Base-by-base conservation (phyloP, 2,329 filamentous ascomycete species). In the Cercospora citrullina region DNA sequence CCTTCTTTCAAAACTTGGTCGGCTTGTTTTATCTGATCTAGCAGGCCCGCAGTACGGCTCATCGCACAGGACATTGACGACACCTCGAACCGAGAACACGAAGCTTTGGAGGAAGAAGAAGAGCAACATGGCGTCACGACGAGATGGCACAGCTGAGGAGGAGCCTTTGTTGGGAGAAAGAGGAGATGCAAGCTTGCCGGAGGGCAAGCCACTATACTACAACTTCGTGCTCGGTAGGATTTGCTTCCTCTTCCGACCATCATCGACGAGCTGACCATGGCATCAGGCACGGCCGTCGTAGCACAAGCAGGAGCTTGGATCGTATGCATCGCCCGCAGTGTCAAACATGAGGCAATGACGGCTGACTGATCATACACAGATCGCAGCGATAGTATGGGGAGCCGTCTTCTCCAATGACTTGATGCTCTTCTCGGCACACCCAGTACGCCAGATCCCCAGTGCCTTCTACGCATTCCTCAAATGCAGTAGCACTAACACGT, bases 361-460 rank as follows among this genome's bases (percentile, higher is more conserved):
- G 12, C 26, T 42, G 67, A 60, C 36, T 57, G 33, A 61, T 21
- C 30, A 58, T 39, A 26, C 68, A 39, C 69, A 87, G 86, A 87
- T 97, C 70, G 83, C 89, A 60, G 87, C 87, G 39, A 87, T 94
- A 66, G 85, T 96, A 72, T 97, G 93, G 92, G 87, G 87, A 57
- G 87, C 87, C 65, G 87, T 97, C 71, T 87, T 97, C 77, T 86
- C 88, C 51, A 84, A 86, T 55, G 79, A 89, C 31, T 77, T 96
- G 69, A 91, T 92, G 45, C 88, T 97, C 74, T 97, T 98, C 85
- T 93, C 92, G 18, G 88, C 90, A 8, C 94, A 98, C 79, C 94
- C 94, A 7, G 89, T 97, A 77, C 87, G 80, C 26, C 23, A 8
- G 4, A 8, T 21, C 30, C n/a, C n/a, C n/a, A n/a, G n/a, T n/a